Percentiles rank a stretch among this genome's conserved stretches.
Conservation (phyloP, 2,329 filamentous ascomycete genomes). For the Nannizziopsis barbatae region DNA sequence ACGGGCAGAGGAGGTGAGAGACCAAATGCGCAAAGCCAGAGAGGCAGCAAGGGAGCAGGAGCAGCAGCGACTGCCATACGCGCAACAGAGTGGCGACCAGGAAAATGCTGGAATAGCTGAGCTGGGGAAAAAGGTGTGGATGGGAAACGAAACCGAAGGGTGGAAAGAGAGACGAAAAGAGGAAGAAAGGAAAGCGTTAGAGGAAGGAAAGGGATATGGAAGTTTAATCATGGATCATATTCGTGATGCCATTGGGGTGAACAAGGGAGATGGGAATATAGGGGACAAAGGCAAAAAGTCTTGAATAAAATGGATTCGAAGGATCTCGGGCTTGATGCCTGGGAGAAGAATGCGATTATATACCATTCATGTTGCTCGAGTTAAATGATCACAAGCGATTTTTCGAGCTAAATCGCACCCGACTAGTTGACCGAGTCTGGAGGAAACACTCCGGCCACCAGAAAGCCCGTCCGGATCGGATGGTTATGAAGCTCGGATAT, state of each 20-base stretch:
- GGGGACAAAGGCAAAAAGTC: slow-evolving; percentile 11
- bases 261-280: slow-evolving; percentile 23
- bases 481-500: too few species aligned
- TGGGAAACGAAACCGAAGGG: slow-evolving; percentile 30
- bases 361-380: too few species aligned
- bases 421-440: too few species aligned
- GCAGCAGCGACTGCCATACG: neutral
- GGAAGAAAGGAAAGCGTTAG: slow-evolving; percentile 31
- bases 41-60: slow-evolving; percentile 11
- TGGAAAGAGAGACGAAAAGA: slow-evolving; percentile 31
- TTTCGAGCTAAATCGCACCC: too few species aligned
- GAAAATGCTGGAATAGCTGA: slow-evolving; percentile 11
- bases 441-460: too few species aligned
- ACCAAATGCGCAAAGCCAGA: slow-evolving; percentile 14
- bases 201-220: slow-evolving; percentile 32
- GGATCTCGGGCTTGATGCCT: neutral
- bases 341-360: too few species aligned
- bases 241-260: slow-evolving; percentile 30
- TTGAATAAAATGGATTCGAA: neutral
- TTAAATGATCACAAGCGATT: too few species aligned
- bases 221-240: slow-evolving; percentile 37
- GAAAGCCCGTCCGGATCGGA: too few species aligned
- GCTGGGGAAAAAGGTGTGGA: slow-evolving; percentile 19
- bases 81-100: slow-evolving; percentile 16
- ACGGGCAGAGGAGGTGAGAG: slow-evolving; percentile 17